Evolutionary conservation across 225 moss, liverwort and hornwort species (phyloP).

Genomic region (Neckera pumila): DNA sequence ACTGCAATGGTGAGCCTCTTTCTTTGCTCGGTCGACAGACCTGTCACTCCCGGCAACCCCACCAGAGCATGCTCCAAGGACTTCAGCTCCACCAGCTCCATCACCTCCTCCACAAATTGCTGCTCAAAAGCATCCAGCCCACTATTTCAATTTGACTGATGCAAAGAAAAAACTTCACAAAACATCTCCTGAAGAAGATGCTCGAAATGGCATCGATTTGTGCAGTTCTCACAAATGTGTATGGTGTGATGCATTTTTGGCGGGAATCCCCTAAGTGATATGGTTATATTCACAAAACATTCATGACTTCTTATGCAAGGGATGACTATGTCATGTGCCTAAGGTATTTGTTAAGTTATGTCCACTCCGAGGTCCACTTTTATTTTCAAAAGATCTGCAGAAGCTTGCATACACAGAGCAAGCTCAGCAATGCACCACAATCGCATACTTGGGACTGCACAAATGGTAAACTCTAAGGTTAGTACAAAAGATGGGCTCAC

Average conservation of each 20-base stretch:
- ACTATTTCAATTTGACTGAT: background rate
- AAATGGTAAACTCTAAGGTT: background rate
- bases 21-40: constrained; percentile 79
- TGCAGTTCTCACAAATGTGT: too few relatives aligned
- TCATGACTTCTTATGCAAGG: too few relatives aligned
- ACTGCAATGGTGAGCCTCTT: constrained; percentile 72
- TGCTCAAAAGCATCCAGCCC: background rate
- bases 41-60: constrained; percentile 72
- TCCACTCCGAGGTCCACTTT: too few relatives aligned
- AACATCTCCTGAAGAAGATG: too few relatives aligned
- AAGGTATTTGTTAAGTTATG: too few relatives aligned
- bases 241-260: too few relatives aligned
- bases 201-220: background rate
- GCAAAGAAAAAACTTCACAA: too few relatives aligned
- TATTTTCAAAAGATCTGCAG: too few relatives aligned
- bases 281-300: too few relatives aligned
- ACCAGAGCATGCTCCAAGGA: constrained; percentile 58
- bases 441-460: background rate
- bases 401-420: background rate
- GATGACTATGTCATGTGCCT: too few relatives aligned
- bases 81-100: constrained; percentile 84
- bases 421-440: background rate
- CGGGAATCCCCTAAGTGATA: too few relatives aligned
- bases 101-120: constrained; percentile 82
- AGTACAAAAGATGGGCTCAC: background rate